A percentile compares a stretch with the other conserved stretches of the same genome.
Conservation (phyloP, 176 grass and related monocot genomes). For the Oropetium thomaeum region DNA sequence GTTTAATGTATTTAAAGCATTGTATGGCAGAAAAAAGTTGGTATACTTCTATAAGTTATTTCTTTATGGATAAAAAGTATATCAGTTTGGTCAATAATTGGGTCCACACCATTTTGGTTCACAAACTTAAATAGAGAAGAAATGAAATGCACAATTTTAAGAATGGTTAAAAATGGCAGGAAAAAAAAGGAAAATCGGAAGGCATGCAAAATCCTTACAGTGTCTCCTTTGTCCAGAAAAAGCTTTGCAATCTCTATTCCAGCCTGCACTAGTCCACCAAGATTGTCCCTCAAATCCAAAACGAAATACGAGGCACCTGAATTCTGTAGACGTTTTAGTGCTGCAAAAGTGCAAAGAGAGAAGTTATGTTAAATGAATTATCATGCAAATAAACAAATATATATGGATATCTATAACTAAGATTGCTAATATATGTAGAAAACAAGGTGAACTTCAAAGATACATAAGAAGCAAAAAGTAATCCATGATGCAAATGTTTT, state of each 20-base stretch:
- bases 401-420: background rate
- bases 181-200: background rate
- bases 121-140: background rate
- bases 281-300: conserved; percentile 97
- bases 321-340: conserved; percentile 69
- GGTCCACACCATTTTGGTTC: background rate
- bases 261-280: conserved; percentile 90
- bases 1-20: background rate
- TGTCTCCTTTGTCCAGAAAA: conserved; percentile 95
- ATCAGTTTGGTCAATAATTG: background rate
- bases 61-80: background rate
- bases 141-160: conserved; percentile 5
- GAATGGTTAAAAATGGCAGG: background rate
- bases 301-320: conserved; percentile 83
- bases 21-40: background rate
- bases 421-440: background rate
- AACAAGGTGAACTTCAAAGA: conserved; percentile 21
- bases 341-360: conserved; percentile 45
- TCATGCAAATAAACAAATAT: background rate
- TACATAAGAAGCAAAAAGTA: conserved; percentile 8
- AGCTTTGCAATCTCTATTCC: conserved; percentile 93
- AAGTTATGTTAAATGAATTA: conserved; percentile 23
- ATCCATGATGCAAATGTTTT: conserved; percentile 10
- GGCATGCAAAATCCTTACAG: conserved; percentile 39
- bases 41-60: background rate